Evolutionary conservation across 1,284 basidiomycete species (phyloP), one percentile per base, ranked within the genome.

Genomic region (Ganoderma resinaceum): DNA sequence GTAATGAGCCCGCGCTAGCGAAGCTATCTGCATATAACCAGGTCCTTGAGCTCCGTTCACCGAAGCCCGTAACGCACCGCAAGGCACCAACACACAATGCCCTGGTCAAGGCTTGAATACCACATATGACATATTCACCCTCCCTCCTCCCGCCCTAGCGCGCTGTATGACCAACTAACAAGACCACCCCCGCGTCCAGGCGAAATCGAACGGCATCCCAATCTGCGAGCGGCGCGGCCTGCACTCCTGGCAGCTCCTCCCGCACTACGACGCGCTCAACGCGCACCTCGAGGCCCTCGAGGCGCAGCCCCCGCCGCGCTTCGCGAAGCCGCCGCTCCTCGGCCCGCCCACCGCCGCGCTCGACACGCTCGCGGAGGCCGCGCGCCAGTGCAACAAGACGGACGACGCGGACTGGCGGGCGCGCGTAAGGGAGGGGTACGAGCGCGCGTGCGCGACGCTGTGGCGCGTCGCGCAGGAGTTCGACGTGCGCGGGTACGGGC

Each of bases 391-490:
- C 33, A 72, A 72, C 63, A 46, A 33, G 43, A 72, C 76, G 80
- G 72, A 72, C 0, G 73, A 72, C 64, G 66, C 70, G 38, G 75
- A 85, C 58, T 91, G 90, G 90, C 82, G 81, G 16, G 71, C 77
- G 40, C 89, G 90, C 73, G 80, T 91, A 20, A 83, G 84, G 6
- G 76, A 86, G 12, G 89, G 90, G 8, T 92, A 92, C 72, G 88
- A 90, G 72, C 84, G 86, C 66, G 77, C 89, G 7, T 80, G 85
- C 1, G 85, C 88, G 74, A 87, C 88, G 52, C 78, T 92, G 2
- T 92, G 90, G 90, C 82, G 84, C 20, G 87, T 91, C 37, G 87
- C 90, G 40, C 79, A 83, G 60, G 90, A 92, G 74, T 91, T 91
- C 70, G 88, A 91, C 73, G 87, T 90, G 2, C 82, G 87, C 42